A percentile compares a stretch with the other conserved stretches of the same genome.
Conservation (phyloP, 2,329 filamentous ascomycete species). For the Laburnicola sp. region DNA sequence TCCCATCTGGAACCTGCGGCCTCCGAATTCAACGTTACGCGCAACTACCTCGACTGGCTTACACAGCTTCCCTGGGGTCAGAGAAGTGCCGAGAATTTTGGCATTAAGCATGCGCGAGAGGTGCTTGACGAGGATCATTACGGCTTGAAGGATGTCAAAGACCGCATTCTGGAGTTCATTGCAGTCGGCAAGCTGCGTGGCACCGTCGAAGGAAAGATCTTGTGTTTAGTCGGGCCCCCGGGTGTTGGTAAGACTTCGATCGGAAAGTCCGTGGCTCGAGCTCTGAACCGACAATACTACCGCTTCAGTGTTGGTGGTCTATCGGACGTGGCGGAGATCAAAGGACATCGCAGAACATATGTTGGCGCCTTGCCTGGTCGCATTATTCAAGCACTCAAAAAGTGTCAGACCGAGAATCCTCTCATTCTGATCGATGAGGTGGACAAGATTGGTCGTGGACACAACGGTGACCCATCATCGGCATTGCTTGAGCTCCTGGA, state of each 20-base stretch:
- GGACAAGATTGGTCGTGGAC: conserved; percentile 95
- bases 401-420: conserved; percentile 98
- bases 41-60: conserved; percentile 98
- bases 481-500: conserved; percentile 92
- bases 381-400: conserved; percentile 97
- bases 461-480: conserved; percentile 96
- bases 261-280: conserved; percentile 94
- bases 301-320: conserved; percentile 96
- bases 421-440: conserved; percentile 96
- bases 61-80: conserved; percentile 98
- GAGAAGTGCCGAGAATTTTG: conserved; percentile 94
- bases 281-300: conserved; percentile 95
- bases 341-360: conserved; percentile 94
- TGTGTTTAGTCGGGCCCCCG: conserved; percentile 95
- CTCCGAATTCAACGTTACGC: conserved; percentile 97
- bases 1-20: conserved; percentile 92
- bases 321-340: conserved; percentile 97
- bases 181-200: conserved; percentile 95
- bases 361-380: conserved; percentile 93
- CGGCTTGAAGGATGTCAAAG: conserved; percentile 96
- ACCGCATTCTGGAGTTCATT: conserved; percentile 97
- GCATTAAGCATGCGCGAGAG: conserved; percentile 83
- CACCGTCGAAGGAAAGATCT: conserved; percentile 96
- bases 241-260: conserved; percentile 99
- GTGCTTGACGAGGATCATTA: conserved; percentile 97